Evolutionary conservation across 768 basidiomycete species (phyloP).

Genomic region (Termitomyces sp.): DNA sequence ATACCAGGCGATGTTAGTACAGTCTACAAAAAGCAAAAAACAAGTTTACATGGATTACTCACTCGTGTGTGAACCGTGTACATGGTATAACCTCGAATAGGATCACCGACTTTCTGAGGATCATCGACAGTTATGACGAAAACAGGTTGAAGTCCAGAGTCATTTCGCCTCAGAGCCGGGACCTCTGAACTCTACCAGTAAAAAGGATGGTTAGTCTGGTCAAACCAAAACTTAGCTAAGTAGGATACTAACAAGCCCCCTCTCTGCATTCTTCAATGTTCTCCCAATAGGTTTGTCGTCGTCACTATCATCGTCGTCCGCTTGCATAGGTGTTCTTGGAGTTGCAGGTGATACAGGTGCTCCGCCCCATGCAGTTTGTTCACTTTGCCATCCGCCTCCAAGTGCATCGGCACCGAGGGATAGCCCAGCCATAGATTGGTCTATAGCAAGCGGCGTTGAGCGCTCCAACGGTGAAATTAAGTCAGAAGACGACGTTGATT

Average conservation of each 20-base stretch:
- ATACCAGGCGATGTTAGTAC: background rate
- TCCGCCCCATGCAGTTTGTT: slow-evolving; percentile 38
- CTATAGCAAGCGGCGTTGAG: slow-evolving; percentile 19
- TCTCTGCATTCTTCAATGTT: slow-evolving; percentile 29
- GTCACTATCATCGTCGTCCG: slow-evolving; percentile 61
- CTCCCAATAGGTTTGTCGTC: slow-evolving; percentile 68
- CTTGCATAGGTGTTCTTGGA: slow-evolving; percentile 6
- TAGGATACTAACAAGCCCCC: slow-evolving; percentile 22
- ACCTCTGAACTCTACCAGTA: slow-evolving; percentile 8
- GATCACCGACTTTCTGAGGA: slow-evolving; percentile 96
- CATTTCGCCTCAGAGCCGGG: slow-evolving; percentile 22
- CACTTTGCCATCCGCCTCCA: slow-evolving; percentile 50
- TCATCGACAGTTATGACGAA: slow-evolving; percentile 93
- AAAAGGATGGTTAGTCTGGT: background rate
- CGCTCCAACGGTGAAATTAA: slow-evolving; percentile 36
- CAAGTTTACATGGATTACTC: slow-evolving; percentile 15
- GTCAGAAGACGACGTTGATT: slow-evolving; percentile 27
- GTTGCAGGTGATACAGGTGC: background rate
- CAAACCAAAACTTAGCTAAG: background rate
- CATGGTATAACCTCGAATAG: slow-evolving; percentile 90
- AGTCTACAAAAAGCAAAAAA: background rate
- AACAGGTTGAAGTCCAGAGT: slow-evolving; percentile 58
- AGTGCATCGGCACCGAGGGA: slow-evolving; percentile 33
- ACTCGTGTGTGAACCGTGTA: slow-evolving; percentile 94
- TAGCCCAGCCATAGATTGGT: slow-evolving; percentile 33